Evolutionary conservation across 169 alveolate genomes (phyloP).

Genomic region (Plasmodium gaboni): DNA sequence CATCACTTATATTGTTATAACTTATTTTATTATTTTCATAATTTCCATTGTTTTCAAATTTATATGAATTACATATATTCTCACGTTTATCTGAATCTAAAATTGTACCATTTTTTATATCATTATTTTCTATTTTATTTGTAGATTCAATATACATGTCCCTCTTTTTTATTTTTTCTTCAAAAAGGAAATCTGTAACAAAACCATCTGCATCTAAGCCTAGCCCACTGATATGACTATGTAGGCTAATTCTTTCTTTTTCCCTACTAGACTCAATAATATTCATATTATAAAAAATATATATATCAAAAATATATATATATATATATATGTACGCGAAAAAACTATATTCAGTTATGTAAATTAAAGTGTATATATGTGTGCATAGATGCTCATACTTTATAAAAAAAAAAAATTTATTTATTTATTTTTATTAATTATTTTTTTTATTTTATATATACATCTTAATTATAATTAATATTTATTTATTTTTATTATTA

Average conservation of each 20-base stretch:
- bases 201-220: constrained; percentile 94
- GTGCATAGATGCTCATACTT: too few relatives aligned
- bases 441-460: too few relatives aligned
- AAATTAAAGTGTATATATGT: too few relatives aligned
- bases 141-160: background rate
- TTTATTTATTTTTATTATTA: too few relatives aligned
- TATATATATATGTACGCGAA: too few relatives aligned
- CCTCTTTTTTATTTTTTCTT: constrained; percentile 13
- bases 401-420: too few relatives aligned
- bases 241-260: constrained; percentile 96
- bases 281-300: constrained; percentile 20
- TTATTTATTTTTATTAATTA: too few relatives aligned
- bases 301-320: background rate
- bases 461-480: too few relatives aligned
- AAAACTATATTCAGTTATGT: too few relatives aligned
- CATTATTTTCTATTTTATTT: background rate
- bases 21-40: background rate
- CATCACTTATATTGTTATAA: constrained; percentile 4
- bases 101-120: background rate
- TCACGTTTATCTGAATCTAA: background rate
- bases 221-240: constrained; percentile 99
- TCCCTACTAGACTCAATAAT: constrained; percentile 72
- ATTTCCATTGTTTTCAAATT: constrained; percentile 4
- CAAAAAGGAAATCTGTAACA: constrained; percentile 36
- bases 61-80: background rate